Evolutionary conservation across 2,329 filamentous ascomycete species (phyloP), one percentile per base, ranked within the genome.

Genomic region (Aspergillus oerlinghausenensis): DNA sequence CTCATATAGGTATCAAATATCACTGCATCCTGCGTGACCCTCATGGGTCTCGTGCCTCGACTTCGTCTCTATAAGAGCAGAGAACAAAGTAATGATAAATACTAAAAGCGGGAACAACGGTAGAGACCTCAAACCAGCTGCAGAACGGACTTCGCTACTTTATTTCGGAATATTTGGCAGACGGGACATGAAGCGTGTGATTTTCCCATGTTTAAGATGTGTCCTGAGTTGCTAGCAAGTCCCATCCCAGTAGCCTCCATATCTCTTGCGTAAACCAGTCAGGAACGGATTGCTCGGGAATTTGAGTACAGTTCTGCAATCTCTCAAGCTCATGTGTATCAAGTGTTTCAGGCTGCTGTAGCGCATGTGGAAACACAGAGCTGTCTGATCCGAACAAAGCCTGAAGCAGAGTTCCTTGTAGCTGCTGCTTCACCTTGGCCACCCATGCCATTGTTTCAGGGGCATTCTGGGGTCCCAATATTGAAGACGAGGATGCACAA

Each of bases 201-300:
- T 23, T 11, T 7, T 19, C 10, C 49, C 32, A 21, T 5, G 29
- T 7, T 19, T 23, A 35, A 43, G 32, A 40, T 47, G 7, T n/a
- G 26, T 49, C 43, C 3, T 47, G 32, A 5, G 47, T 57, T 52
- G 35, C 57, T 49, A 75, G 43, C 52, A 73, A 56, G 51, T 85
- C 81, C 83, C 83, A 86, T 0, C 84, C 83, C 6, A 86, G 63
- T 53, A 85, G 64, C 52, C 75, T 70, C 84, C 84, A 86, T 2
- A 85, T 67, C 60, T 84, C 79, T 55, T 76, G 75, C 53, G 77
- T 75, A 61, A 84, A 85, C 80, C 82, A 84, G 17, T 82, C 77
- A 3, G 75, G 63, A 4, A 78, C 73, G 8, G 78, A 68, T 17
- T 70, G 64, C 28, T 78, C 71, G 1, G 62, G 42, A 25, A 43